phyloP scores from a whole-genome alignment of 2,329 filamentous ascomycete genomes.

The Cryphonectria carpinicola region DNA sequence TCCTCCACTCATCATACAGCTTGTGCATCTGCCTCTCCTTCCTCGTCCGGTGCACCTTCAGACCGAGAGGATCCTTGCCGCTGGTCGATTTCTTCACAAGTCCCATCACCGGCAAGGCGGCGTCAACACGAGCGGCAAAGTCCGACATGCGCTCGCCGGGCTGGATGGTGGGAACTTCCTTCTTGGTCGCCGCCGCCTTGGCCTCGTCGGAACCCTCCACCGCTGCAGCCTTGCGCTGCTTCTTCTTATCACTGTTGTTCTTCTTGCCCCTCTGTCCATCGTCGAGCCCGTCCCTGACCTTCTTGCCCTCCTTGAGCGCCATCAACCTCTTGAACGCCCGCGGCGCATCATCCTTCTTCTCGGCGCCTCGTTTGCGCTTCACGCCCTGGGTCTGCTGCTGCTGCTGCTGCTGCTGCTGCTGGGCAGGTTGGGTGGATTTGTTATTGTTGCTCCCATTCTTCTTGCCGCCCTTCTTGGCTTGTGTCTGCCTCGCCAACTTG shows the following conservation, averaged over 20 bases:
- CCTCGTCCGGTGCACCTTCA: conserved; percentile 73
- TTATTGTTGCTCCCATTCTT: conserved; percentile 51
- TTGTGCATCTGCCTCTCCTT: conserved; percentile 85
- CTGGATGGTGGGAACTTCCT: conserved; percentile 67
- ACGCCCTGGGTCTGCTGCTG: conserved; percentile 43
- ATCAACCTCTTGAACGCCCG: conserved; percentile 86
- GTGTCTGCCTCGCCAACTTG: conserved; percentile 27
- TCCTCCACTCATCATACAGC: conserved; percentile 77
- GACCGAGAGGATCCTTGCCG: conserved; percentile 65
- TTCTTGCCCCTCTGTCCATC: conserved; percentile 55
- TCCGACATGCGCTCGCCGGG: conserved; percentile 84
- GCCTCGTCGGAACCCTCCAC: conserved; percentile 2
- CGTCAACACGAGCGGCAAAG: conserved; percentile 82
- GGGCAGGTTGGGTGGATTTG: conserved; percentile 33
- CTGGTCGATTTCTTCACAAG: conserved; percentile 67
- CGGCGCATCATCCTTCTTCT: conserved; percentile 75
- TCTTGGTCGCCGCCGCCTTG: conserved; percentile 31
- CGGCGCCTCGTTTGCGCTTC: conserved; percentile 52
- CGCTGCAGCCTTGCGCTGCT: conserved; percentile 33
- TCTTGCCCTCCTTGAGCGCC: conserved; percentile 69
- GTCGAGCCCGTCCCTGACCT: conserved; percentile 67
- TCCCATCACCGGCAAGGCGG: conserved; percentile 75
- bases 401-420: conserved; percentile 23
- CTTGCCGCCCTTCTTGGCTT: conserved; percentile 18
- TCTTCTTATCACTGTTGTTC: conserved; percentile 35